Conservation (phyloP, 495 filamentous ascomycete species). For the Cercophora newfieldiana region DNA sequence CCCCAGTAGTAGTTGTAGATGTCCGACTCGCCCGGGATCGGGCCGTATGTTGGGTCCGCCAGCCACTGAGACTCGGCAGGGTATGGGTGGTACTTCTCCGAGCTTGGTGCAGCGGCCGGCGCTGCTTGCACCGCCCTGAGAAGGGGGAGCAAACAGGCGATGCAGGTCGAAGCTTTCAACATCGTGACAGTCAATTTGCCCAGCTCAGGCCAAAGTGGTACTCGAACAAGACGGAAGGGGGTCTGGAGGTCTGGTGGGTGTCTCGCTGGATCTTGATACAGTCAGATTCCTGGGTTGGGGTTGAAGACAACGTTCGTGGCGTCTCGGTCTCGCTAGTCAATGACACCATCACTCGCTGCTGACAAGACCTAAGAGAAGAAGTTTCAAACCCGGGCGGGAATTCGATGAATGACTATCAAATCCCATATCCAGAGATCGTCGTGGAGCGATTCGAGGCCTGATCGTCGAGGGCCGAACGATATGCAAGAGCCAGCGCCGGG, state of each 20-base stretch:
- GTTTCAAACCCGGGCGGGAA: background rate
- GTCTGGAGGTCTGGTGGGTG: background rate
- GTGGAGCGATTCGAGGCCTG: too few relatives aligned
- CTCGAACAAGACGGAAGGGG: background rate
- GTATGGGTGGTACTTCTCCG: background rate
- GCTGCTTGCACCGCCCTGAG: conserved; percentile 1
- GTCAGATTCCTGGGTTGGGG: background rate
- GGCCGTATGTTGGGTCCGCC: conserved; percentile 41
- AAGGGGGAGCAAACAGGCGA: background rate
- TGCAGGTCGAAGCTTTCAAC: background rate
- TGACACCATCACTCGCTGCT: background rate
- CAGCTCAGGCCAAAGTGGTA: background rate
- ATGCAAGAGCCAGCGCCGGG: too few relatives aligned
- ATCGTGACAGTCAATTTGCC: background rate
- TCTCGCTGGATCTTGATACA: background rate
- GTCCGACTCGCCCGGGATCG: conserved; percentile 45
- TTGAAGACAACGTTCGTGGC: background rate
- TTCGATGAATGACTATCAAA: background rate
- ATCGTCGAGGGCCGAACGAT: too few relatives aligned
- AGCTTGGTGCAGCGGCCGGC: background rate
- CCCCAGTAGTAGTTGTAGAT: conserved; percentile 48
- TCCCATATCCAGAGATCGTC: too few relatives aligned
- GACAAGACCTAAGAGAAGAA: background rate
- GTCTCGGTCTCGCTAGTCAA: background rate
- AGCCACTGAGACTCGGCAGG: conserved; percentile 36